phyloP scores from a whole-genome alignment of 441 rosid genomes.

The Syzygium malaccense region DNA sequence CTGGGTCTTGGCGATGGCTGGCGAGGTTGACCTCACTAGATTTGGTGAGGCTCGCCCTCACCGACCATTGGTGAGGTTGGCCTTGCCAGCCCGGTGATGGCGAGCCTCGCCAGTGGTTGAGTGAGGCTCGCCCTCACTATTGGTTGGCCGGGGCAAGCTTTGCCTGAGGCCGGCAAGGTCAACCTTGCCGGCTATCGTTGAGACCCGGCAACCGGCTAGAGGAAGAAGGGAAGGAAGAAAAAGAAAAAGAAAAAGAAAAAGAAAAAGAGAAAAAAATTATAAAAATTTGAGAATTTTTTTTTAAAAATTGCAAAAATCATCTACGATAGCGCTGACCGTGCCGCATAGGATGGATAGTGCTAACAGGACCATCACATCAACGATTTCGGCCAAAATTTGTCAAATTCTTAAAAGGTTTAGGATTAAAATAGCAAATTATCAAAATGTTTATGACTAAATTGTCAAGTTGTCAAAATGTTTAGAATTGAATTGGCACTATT shows the following conservation, averaged over 20 bases:
- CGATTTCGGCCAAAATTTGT: neutral
- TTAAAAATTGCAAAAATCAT: neutral
- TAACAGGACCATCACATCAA: neutral
- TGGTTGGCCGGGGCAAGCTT: neutral
- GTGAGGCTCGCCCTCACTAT: fast-evolving
- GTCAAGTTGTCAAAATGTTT: neutral
- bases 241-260: no score
- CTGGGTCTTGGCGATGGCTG: fast-evolving
- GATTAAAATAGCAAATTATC: fast-evolving
- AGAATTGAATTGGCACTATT: neutral
- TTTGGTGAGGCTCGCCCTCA: no score
- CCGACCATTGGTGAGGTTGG: no score
- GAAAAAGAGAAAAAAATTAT: neutral
- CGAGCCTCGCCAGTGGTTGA: no score
- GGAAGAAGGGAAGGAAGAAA: neutral
- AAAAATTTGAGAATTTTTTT: neutral
- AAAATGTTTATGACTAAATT: neutral
- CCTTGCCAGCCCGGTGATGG: no score
- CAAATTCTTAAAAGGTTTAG: neutral
- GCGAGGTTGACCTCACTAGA: fast-evolving
- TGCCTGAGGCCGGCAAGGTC: fast-evolving
- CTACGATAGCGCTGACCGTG: fast-evolving
- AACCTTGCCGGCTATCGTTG: fast-evolving
- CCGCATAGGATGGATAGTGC: fast-evolving
- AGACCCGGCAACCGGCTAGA: fast-evolving